phyloP scores from a whole-genome alignment of 306 rosid species.

The Inga leiocalycina region DNA sequence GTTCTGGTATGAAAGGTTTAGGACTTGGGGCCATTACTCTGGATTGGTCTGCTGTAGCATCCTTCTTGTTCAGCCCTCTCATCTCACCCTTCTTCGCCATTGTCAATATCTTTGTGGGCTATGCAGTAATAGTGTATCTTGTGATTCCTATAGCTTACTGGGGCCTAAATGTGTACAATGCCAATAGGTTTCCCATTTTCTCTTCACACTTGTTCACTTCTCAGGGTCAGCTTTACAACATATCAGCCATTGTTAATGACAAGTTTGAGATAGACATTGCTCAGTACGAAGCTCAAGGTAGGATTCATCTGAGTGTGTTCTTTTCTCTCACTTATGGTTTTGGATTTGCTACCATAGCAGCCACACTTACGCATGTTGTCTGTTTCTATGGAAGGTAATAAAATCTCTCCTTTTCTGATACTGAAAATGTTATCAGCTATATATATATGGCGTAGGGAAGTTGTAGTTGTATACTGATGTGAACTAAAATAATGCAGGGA shows the following conservation, averaged over 20 bases:
- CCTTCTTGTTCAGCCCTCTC: slow-evolving; percentile 83
- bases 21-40: slow-evolving; percentile 81
- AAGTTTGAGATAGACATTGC: slow-evolving; percentile 57
- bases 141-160: slow-evolving; percentile 67
- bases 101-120: slow-evolving; percentile 66
- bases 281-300: slow-evolving; percentile 60
- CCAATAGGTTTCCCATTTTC: slow-evolving; percentile 70
- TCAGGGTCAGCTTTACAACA: slow-evolving; percentile 57
- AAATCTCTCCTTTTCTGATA: not conserved
- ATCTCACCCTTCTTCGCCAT: slow-evolving; percentile 80
- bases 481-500: slow-evolving; percentile 61
- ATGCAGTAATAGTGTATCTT: slow-evolving; percentile 44
- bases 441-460: no score
- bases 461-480: not conserved
- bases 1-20: slow-evolving; percentile 80
- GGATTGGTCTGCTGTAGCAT: slow-evolving; percentile 74
- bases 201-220: slow-evolving; percentile 74
- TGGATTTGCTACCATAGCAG: slow-evolving; percentile 77
- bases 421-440: not conserved
- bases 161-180: slow-evolving; percentile 59
- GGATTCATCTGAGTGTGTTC: slow-evolving; percentile 64
- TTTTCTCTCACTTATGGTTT: slow-evolving; percentile 75
- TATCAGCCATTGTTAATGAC: slow-evolving; percentile 63
- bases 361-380: slow-evolving; percentile 76
- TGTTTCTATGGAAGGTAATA: slow-evolving; percentile 77